Conservation (phyloP, 2,329 filamentous ascomycete genomes). For the Fusarium metavorans region DNA sequence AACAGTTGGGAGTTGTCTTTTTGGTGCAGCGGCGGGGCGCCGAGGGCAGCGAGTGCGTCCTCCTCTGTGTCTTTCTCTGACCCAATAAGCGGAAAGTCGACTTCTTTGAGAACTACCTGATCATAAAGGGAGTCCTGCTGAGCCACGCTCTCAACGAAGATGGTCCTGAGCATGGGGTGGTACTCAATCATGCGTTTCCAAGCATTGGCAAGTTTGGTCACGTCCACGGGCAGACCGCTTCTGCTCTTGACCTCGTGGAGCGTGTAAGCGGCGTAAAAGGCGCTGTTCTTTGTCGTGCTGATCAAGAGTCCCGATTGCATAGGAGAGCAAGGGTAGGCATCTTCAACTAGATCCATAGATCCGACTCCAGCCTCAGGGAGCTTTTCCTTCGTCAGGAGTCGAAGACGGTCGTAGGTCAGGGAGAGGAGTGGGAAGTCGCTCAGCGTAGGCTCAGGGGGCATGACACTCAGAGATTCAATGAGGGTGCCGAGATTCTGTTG, state of each 20-base stretch:
- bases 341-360: conserved; percentile 35
- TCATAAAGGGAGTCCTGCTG: conserved; percentile 58
- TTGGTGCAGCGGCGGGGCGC: conserved; percentile 12
- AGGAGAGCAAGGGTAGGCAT: conserved; percentile 52
- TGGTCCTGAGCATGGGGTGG: conserved; percentile 58
- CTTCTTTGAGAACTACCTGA: conserved; percentile 55
- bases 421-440: conserved; percentile 36
- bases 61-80: conserved; percentile 26
- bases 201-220: conserved; percentile 17
- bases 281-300: conserved; percentile 54
- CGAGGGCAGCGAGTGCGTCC: conserved; percentile 9
- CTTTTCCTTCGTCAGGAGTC: conserved; percentile 23
- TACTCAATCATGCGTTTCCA: conserved; percentile 57
- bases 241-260: conserved; percentile 39
- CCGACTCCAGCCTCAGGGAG: conserved; percentile 20
- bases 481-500: conserved; percentile 13
- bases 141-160: conserved; percentile 61
- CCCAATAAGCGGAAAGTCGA: conserved; percentile 10
- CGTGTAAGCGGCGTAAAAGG: conserved; percentile 50
- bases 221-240: conserved; percentile 34
- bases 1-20: conserved; percentile 6
- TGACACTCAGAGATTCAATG: conserved; percentile 2
- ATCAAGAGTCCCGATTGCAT: conserved; percentile 55
- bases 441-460: conserved; percentile 21
- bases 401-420: conserved; percentile 31